These are phyloP conservation scores for Oemleria cerasiformis DNA, from an alignment of 306 rosid genomes.

Conservation along the genomic window DNA sequence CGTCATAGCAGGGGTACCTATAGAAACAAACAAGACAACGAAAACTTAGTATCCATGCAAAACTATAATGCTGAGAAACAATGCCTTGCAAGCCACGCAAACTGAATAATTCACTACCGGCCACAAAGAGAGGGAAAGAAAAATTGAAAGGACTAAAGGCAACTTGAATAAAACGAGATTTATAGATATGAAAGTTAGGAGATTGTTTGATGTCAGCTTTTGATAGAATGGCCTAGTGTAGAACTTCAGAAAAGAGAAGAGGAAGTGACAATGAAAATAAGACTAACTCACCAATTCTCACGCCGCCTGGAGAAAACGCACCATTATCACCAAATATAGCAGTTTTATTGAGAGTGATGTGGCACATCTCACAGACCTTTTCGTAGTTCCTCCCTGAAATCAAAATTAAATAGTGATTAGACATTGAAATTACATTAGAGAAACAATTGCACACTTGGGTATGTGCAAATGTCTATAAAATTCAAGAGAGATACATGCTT, in stretches of 20 bases:
- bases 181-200: background rate
- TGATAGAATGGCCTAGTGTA: slow-evolving; percentile 2
- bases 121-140: background rate
- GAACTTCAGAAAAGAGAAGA: background rate
- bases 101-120: background rate
- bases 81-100: background rate
- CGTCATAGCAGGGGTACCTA: slow-evolving; percentile 98
- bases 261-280: background rate
- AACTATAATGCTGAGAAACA: background rate
- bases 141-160: background rate
- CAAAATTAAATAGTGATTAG: background rate
- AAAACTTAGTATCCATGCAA: background rate
- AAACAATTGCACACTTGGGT: background rate
- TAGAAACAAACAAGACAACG: slow-evolving; percentile 8
- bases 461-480: background rate
- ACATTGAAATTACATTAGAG: background rate
- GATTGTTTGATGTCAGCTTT: background rate
- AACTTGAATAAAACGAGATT: background rate
- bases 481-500: background rate
- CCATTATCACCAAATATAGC: slow-evolving; percentile 85
- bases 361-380: slow-evolving; percentile 82
- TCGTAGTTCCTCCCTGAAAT: slow-evolving; percentile 72
- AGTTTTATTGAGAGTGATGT: slow-evolving; percentile 86
- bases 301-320: slow-evolving; percentile 76
- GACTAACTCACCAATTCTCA: slow-evolving; percentile 67